Evolutionary conservation across 2,329 filamentous ascomycete genomes (phyloP).

Genomic region (Neonectria sp.): DNA sequence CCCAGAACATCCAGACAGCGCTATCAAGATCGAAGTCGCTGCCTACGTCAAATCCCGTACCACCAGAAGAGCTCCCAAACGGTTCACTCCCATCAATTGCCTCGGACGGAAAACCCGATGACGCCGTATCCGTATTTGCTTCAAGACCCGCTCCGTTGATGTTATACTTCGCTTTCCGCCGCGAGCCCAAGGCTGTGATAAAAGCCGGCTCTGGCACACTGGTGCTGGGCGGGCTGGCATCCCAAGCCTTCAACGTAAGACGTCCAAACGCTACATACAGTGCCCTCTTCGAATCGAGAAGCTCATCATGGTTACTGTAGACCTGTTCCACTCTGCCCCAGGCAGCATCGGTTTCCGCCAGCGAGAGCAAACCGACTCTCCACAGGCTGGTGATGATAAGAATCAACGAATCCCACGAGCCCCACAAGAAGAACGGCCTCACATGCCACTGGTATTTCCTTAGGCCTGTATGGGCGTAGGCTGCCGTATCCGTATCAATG

Average conservation of each 20-base stretch:
- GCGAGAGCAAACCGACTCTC: conserved; percentile 40
- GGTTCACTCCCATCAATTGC: neutral
- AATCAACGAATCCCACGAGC: conserved; percentile 52
- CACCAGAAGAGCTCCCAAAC: neutral
- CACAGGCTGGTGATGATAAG: conserved; percentile 48
- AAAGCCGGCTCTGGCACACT: conserved; percentile 38
- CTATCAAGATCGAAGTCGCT: conserved; percentile 37
- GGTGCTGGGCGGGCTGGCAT: conserved; percentile 32
- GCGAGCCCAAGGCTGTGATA: conserved; percentile 37
- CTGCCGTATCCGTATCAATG: conserved; percentile 52
- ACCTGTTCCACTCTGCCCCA: conserved; percentile 48
- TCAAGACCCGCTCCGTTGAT: neutral
- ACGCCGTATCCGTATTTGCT: too few relatives aligned
- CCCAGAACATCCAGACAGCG: conserved; percentile 48
- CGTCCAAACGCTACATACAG: conserved; percentile 49
- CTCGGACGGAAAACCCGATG: conserved; percentile 7
- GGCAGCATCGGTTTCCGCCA: conserved; percentile 30
- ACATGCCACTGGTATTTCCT: conserved; percentile 51
- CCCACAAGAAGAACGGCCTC: conserved; percentile 50
- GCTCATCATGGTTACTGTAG: conserved; percentile 49
- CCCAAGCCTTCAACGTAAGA: conserved; percentile 53
- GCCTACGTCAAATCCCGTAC: neutral
- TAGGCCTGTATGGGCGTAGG: conserved; percentile 43
- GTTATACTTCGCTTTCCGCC: neutral
- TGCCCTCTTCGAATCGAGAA: conserved; percentile 46